A percentile compares a stretch with the other conserved stretches of the same genome.
Conservation (phyloP, 2,329 filamentous ascomycete genomes). For the Xylaria sp. region DNA sequence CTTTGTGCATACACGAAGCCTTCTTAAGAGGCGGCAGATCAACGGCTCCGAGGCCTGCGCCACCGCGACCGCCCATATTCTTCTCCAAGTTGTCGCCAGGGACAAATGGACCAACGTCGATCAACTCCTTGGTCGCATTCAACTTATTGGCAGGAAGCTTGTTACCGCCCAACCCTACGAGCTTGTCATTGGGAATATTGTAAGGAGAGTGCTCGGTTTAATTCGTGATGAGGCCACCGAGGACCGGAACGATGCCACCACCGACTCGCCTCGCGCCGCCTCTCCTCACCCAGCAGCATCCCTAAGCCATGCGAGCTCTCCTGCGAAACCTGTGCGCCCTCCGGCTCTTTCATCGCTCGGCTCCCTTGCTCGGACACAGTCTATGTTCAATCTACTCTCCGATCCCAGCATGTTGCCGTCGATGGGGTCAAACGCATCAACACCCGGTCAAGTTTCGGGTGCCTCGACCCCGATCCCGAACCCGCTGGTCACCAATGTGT, state of each 20-base stretch:
- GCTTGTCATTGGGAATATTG: constrained; percentile 93
- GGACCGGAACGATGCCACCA: constrained; percentile 71
- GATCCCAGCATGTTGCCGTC: constrained; percentile 67
- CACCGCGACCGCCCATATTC: constrained; percentile 87
- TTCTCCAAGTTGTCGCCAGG: constrained; percentile 85
- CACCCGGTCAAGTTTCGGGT: constrained; percentile 57
- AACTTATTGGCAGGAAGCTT: constrained; percentile 79
- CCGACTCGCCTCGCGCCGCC: constrained; percentile 63
- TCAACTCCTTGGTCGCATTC: constrained; percentile 82
- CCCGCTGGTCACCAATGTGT: constrained; percentile 57
- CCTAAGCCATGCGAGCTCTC: constrained; percentile 31
- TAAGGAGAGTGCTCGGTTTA: constrained; percentile 86
- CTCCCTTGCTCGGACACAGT: constrained; percentile 74
- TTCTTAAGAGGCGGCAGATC: constrained; percentile 92
- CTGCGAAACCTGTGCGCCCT: constrained; percentile 58
- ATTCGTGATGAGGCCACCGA: constrained; percentile 92
- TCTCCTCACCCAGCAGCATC: constrained; percentile 28
- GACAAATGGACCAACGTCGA: constrained; percentile 81
- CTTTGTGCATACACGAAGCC: constrained; percentile 59
- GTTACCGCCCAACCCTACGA: constrained; percentile 88
- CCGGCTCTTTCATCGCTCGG: constrained; percentile 69
- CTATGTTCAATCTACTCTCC: constrained; percentile 88
- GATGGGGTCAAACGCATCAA: constrained; percentile 58
- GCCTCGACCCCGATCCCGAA: constrained; percentile 59
- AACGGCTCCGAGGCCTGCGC: constrained; percentile 88